Evolutionary conservation across 495 filamentous ascomycete genomes (phyloP).

Genomic region (Tuber brumale): DNA sequence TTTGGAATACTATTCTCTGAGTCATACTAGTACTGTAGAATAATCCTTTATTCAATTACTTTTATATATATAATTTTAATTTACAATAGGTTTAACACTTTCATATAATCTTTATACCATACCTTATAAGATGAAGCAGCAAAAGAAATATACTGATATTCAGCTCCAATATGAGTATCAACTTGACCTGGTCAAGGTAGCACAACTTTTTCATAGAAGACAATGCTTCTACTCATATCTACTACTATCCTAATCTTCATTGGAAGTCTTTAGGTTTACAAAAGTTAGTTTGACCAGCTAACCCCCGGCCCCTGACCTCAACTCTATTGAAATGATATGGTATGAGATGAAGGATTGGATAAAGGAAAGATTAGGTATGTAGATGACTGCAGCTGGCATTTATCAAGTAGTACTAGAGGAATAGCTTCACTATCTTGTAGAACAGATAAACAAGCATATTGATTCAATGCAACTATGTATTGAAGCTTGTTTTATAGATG

Average conservation of each 20-base stretch:
- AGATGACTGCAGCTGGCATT: not conserved
- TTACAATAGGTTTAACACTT: not conserved
- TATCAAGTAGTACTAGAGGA: not conserved
- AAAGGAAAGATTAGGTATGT: not conserved
- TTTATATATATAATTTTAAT: not conserved
- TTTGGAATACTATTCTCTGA: no score
- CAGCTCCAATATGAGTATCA: conserved; percentile 5
- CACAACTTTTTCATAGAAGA: not conserved
- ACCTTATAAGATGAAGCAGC: not conserved
- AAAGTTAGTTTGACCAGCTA: not conserved
- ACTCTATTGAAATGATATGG: no score
- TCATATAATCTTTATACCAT: conserved; percentile 9
- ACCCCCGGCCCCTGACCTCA: not conserved
- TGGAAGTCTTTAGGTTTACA: not conserved
- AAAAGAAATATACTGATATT: not conserved
- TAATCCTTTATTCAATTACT: no score
- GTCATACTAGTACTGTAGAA: no score
- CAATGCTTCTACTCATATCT: not conserved
- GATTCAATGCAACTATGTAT: no score
- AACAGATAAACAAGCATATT: no score
- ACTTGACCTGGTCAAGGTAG: not conserved
- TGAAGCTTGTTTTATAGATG: no score
- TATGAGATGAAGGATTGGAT: not conserved
- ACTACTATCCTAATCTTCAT: not conserved
- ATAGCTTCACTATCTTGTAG: no score